Conservation (phyloP, 2,329 filamentous ascomycete species). For the Colletotrichum camelliae region DNA sequence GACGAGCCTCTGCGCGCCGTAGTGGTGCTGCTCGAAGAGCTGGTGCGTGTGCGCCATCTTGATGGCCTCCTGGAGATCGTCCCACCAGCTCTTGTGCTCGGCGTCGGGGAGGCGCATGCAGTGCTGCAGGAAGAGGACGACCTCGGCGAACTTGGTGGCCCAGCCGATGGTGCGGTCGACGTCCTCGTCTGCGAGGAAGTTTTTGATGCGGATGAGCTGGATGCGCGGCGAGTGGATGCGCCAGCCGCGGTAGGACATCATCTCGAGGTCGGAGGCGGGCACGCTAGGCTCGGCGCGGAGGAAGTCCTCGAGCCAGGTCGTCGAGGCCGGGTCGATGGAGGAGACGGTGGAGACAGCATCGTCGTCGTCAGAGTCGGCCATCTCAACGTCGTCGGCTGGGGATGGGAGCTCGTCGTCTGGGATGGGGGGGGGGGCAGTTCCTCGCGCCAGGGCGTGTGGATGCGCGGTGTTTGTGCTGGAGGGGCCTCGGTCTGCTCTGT, state of each 20-base stretch:
- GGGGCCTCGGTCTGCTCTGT: neutral
- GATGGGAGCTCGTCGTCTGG: neutral
- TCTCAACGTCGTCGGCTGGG: neutral
- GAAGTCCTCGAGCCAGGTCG: conserved; percentile 15
- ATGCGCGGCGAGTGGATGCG: conserved; percentile 37
- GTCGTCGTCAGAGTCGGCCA: neutral
- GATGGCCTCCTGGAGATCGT: conserved; percentile 33
- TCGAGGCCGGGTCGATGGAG: neutral
- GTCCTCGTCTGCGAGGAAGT: conserved; percentile 57
- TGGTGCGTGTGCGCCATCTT: conserved; percentile 38
- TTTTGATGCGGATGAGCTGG: conserved; percentile 35
- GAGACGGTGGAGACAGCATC: neutral
- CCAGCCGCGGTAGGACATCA: conserved; percentile 37
- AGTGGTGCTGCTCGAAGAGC: conserved; percentile 40
- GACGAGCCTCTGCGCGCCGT: conserved; percentile 29
- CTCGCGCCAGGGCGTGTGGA: neutral
- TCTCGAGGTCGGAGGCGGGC: conserved; percentile 6
- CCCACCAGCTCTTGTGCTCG: conserved; percentile 31
- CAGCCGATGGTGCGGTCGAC: conserved; percentile 45
- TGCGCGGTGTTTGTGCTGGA: neutral
- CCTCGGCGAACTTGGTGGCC: conserved; percentile 38
- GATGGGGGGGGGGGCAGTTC: neutral
- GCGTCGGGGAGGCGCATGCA: conserved; percentile 29
- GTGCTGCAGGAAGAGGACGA: conserved; percentile 44
- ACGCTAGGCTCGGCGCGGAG: conserved; percentile 13